These are phyloP conservation scores for Cryptococcus jaspeensis DNA, from an alignment of 1,284 basidiomycete genomes.

Conservation along the genomic window DNA sequence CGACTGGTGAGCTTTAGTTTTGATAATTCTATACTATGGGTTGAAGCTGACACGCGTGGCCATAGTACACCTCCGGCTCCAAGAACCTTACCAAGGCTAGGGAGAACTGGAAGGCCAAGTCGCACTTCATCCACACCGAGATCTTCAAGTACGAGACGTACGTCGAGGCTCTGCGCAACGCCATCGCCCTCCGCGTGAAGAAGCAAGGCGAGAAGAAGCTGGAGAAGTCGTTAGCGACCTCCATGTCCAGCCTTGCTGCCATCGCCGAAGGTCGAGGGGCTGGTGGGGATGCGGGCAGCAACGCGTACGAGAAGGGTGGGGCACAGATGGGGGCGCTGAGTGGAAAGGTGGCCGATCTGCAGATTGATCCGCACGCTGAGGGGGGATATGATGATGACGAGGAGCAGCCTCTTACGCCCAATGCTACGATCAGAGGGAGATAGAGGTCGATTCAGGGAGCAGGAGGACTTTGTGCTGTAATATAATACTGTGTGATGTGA, in stretches of 20 bases:
- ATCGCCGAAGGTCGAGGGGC: not conserved
- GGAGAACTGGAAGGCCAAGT: slow-evolving; percentile 90
- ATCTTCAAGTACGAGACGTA: slow-evolving; percentile 97
- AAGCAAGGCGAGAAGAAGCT: slow-evolving; percentile 82
- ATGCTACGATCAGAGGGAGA: not conserved
- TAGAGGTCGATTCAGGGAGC: not conserved
- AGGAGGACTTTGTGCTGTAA: too few species aligned
- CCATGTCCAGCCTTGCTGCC: slow-evolving; percentile 15
- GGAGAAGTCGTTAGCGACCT: slow-evolving; percentile 54
- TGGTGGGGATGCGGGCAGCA: not conserved
- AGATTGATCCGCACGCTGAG: not conserved
- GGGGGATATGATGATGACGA: slow-evolving; percentile 1
- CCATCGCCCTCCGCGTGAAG: slow-evolving; percentile 76
- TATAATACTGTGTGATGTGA: too few species aligned
- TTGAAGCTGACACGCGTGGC: not conserved
- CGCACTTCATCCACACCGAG: slow-evolving; percentile 81
- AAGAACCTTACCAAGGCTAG: slow-evolving; percentile 71
- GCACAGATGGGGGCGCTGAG: not conserved
- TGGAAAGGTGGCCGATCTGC: not conserved
- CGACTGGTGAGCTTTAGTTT: slow-evolving; percentile 62
- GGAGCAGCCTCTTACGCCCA: slow-evolving; percentile 4
- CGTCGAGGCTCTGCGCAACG: slow-evolving; percentile 77
- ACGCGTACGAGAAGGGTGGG: not conserved
- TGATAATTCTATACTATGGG: not conserved
- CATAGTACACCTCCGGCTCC: slow-evolving; percentile 77